Evolutionary conservation across 306 rosid genomes (phyloP), one percentile per base, ranked within the genome.

Genomic region (Medicago arabica): DNA sequence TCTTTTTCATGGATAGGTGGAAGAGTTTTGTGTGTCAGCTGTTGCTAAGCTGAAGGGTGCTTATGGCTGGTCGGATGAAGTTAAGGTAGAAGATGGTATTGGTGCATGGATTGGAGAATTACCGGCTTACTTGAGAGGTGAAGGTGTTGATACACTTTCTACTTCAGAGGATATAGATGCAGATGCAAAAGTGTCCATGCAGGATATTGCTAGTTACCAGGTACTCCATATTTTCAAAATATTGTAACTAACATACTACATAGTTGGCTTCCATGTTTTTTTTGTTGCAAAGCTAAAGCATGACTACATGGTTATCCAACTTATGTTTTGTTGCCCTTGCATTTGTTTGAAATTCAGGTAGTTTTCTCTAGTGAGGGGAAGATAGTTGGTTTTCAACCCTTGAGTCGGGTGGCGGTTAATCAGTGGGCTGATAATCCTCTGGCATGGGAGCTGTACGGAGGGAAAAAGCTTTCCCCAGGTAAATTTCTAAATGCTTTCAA

Each of bases 141-240:
- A 88, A 78, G 85, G 73, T 53, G 43, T 72, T 83, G 76, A 88
- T 67, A 60, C 83, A 62, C 75, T 77, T 77, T 16, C 84, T 71
- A 49, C 84, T 34, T 69, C 83, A 12, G 89, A 87, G 36, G 82
- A 73, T 25, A 74, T 83, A 73, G 88, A 85, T 54, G 86, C 69
- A 47, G 86, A 82, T 38, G 72, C 86, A 50, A 85, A 84, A 85
- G 63, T 62, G 54, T 78, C 89, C 57, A 78, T 90, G 18, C 97
- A 87, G 74, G 95, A 91, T 67, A 90, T 94, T 75, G 97, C 95
- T 51, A 92, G 96, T 86, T 94, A 91, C 78, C 97, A 94, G 98
- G 98, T 91, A 72, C 71, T 69, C 65, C 50, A 40, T 12, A 18
- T 77, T 55, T 38, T 71, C 34, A 46, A 58, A 49, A 9, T 44